Evolutionary conservation across 148 eudicot species (phyloP).

Genomic region (Rhododendron ovatum): DNA sequence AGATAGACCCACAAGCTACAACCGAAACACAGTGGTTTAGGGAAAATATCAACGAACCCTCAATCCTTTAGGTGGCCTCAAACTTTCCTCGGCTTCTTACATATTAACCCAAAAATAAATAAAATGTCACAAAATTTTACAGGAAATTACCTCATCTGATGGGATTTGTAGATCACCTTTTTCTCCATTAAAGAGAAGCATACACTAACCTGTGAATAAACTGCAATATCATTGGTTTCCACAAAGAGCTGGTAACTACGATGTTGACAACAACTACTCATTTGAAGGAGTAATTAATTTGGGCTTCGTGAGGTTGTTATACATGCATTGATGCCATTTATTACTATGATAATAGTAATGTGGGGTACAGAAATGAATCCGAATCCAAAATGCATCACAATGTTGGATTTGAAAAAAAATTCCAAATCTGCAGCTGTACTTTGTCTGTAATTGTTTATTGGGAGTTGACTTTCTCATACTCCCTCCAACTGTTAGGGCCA

Average conservation of each 20-base stretch:
- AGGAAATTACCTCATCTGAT: neutral
- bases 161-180: neutral
- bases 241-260: neutral
- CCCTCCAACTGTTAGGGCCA: neutral
- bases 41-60: neutral
- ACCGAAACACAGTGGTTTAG: no score
- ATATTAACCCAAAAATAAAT: neutral
- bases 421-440: conserved; percentile 3
- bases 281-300: neutral
- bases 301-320: neutral
- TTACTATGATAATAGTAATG: neutral
- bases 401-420: neutral
- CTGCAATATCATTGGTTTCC: neutral
- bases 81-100: neutral
- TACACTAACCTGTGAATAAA: neutral
- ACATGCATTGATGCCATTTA: neutral
- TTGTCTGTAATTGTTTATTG: neutral
- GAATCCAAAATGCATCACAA: neutral
- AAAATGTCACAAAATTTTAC: neutral
- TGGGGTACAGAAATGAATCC: neutral
- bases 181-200: neutral
- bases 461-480: neutral
- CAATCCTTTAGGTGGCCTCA: neutral
- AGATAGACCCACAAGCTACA: no score
- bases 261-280: conserved; percentile 1